Conservation (phyloP, 106 monocot genomes). For the Amphibolis antarctica region DNA sequence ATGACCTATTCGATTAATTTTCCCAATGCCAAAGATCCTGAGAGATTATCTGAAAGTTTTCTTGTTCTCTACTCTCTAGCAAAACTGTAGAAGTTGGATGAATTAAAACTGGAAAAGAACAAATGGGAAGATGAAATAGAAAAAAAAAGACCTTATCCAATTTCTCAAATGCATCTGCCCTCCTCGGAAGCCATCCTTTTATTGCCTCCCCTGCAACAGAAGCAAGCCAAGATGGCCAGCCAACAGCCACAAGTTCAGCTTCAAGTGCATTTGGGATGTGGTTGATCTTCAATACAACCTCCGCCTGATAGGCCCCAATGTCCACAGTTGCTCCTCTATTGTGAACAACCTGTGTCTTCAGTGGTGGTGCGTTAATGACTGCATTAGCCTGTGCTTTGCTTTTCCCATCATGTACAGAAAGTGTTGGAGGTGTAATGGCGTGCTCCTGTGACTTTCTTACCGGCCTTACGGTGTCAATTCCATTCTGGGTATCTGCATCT, state of each 20-base stretch:
- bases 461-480: not conserved
- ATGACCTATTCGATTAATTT: too few species aligned
- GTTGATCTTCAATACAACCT: not conserved
- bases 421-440: not conserved
- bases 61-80: too few species aligned
- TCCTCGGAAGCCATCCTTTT: slow-evolving; percentile 9
- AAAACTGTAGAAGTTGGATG: too few species aligned
- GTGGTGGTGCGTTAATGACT: not conserved
- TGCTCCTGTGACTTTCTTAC: slow-evolving; percentile 2
- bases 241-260: slow-evolving; percentile 13
- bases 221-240: slow-evolving; percentile 18
- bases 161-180: slow-evolving; percentile 13
- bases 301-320: not conserved
- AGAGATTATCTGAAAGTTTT: too few species aligned
- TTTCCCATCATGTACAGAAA: not conserved
- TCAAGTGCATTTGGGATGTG: slow-evolving; percentile 5
- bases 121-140: not conserved
- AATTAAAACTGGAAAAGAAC: too few species aligned
- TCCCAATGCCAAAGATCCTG: too few species aligned
- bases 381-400: not conserved
- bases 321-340: slow-evolving; percentile 15
- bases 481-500: not conserved
- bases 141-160: slow-evolving; percentile 8
- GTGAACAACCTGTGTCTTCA: slow-evolving; percentile 1
- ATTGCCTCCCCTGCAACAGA: slow-evolving; percentile 14